Conservation (phyloP, 2,329 filamentous ascomycete genomes). For the Cordyceps cicadae region DNA sequence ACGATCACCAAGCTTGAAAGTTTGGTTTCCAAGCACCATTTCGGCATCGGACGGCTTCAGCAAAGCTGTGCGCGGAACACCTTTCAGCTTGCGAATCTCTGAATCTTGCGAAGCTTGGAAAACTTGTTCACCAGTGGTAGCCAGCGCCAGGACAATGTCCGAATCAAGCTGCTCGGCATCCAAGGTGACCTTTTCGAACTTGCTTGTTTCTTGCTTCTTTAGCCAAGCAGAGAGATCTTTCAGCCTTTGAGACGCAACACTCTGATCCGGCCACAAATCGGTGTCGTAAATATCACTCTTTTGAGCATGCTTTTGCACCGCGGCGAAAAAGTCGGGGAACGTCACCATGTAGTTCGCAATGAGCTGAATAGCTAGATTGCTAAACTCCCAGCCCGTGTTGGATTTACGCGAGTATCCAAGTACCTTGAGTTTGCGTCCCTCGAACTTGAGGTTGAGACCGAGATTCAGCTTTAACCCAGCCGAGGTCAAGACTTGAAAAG, state of each 20-base stretch:
- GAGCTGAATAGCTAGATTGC: conserved; percentile 69
- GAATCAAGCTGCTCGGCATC: conserved; percentile 96
- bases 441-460: conserved; percentile 93
- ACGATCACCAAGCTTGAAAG: conserved; percentile 77
- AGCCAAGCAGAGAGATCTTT: conserved; percentile 94
- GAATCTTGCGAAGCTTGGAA: conserved; percentile 42
- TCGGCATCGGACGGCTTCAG: conserved; percentile 95
- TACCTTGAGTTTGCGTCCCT: conserved; percentile 90
- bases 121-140: conserved; percentile 61
- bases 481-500: conserved; percentile 72
- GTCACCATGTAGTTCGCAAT: conserved; percentile 83
- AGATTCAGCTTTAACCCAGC: conserved; percentile 81
- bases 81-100: conserved; percentile 62
- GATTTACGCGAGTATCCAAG: conserved; percentile 88
- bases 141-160: conserved; percentile 73
- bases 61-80: conserved; percentile 77
- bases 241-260: conserved; percentile 66
- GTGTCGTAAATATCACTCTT: conserved; percentile 76
- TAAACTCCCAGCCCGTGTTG: conserved; percentile 90
- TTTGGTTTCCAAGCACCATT: conserved; percentile 78
- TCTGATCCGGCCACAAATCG: conserved; percentile 71
- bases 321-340: conserved; percentile 92
- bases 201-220: conserved; percentile 82
- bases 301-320: conserved; percentile 75
- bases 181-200: conserved; percentile 89